Evolutionary conservation across 768 basidiomycete genomes (phyloP), one percentile per base, ranked within the genome.

Genomic region (Favolaschia claudopus): DNA sequence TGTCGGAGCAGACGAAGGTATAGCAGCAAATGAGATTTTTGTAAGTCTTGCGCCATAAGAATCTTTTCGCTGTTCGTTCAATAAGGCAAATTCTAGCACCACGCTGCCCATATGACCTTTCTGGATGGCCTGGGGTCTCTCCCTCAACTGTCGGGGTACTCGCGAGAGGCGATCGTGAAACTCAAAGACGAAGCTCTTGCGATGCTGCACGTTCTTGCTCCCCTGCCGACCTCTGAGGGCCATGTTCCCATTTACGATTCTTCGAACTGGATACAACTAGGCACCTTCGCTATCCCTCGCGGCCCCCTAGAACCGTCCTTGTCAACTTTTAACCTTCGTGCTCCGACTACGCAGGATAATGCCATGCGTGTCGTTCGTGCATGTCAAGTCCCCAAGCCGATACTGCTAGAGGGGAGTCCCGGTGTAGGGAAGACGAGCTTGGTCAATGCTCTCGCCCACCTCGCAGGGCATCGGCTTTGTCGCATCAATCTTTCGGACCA

Each of bases 401-500:
- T 99, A 57, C 82, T 99, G 13, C 82, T 99, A 9, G 97, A 99
- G 70, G 97, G 97, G 1, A 98, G 95, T 73, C 97, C 97, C 12
- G 97, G 97, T 0, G 97, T 99, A 14, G 97, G 97, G 3, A 99
- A 99, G 76, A 99, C 97, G 2, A 97, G 93, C 70, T 82, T 99
- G 4, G 79, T 99, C 46, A 82, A 89, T 17, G 96, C 97, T 9
- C 79, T 99, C 12, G 95, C 95, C 22, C 88, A 87, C 59, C 76
- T 91, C 5, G 79, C 89, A 34, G 93, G 95, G 17, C 86, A 95
- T 69, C 75, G 81, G 27, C 80, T 99, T 28, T 93, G 89, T 70
- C 89, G 97, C 20, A 96, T 99, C 82, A 99, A 99, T 74, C 77
- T 99, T 20, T 99, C 97, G 5, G 97, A 99, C 67, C 97, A 99